Conservation (phyloP, 73 alveolate species). For the Durusdinium trenchii region DNA sequence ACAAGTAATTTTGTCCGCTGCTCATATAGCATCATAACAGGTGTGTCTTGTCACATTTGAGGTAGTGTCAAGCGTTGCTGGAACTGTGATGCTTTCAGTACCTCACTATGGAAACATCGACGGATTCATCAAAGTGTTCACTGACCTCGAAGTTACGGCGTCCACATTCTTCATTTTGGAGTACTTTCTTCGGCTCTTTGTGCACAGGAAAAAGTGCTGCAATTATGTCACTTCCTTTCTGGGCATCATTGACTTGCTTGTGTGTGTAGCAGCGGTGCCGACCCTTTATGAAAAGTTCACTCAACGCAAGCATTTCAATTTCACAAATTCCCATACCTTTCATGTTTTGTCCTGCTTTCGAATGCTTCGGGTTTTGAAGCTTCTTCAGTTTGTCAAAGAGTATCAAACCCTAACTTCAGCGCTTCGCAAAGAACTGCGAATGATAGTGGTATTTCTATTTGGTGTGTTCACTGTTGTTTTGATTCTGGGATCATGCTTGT, state of each 20-base stretch:
- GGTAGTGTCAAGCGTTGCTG: background rate
- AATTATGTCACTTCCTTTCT: background rate
- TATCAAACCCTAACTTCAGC: background rate
- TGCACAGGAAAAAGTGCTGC: background rate
- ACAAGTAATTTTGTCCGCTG: too few relatives aligned
- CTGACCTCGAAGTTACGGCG: background rate
- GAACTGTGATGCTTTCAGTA: constrained; percentile 5
- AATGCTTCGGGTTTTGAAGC: constrained; percentile 18
- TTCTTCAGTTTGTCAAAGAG: constrained; percentile 18
- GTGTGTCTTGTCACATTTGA: too few relatives aligned
- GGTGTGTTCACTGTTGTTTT: constrained; percentile 51
- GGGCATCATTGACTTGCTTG: constrained; percentile 29
- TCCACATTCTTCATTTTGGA: background rate
- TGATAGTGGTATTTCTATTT: constrained; percentile 42
- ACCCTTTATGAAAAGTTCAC: background rate
- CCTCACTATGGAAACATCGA: background rate
- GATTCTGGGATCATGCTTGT: constrained; percentile 42
- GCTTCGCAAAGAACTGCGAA: constrained; percentile 18
- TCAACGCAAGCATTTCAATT: background rate
- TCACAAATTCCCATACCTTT: background rate
- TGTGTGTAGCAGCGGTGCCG: background rate
- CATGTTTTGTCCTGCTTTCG: constrained; percentile 27
- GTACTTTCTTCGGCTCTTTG: constrained; percentile 4
- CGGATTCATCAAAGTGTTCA: background rate
- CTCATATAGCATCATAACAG: too few relatives aligned